These are phyloP conservation scores for Microsporum canis DNA, from an alignment of 2,329 filamentous ascomycete species.

Conservation along the genomic window DNA sequence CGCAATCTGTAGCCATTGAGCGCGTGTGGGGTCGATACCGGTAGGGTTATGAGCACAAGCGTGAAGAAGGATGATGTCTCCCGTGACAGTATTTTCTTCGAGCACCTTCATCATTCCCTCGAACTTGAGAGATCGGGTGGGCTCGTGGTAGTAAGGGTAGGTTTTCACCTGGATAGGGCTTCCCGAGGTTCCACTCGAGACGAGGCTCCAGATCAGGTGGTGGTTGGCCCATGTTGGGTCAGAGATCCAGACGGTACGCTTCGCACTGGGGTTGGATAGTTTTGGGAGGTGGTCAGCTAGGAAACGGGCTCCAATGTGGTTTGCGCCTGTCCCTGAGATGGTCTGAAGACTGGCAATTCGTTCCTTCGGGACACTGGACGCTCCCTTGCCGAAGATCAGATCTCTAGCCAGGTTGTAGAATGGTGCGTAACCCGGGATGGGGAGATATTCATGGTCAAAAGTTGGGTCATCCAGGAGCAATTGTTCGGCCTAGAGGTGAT, in stretches of 20 bases:
- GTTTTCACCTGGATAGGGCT: conserved; percentile 61
- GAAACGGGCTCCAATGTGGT: conserved; percentile 86
- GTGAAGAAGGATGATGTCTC: conserved; percentile 78
- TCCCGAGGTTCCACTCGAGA: conserved; percentile 53
- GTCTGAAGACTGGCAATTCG: conserved; percentile 66
- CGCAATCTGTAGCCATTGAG: conserved; percentile 87
- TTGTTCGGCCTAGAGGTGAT: conserved; percentile 59
- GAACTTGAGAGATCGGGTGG: conserved; percentile 34
- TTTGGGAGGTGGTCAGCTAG: conserved; percentile 71
- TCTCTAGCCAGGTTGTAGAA: conserved; percentile 83
- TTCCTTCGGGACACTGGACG: conserved; percentile 18
- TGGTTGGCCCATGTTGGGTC: conserved; percentile 97
- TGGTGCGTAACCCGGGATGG: conserved; percentile 71
- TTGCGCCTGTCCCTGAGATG: conserved; percentile 90
- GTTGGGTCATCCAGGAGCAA: conserved; percentile 72
- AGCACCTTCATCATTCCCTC: conserved; percentile 64
- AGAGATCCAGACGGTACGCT: conserved; percentile 73
- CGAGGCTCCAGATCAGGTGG: conserved; percentile 70
- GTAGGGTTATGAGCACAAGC: conserved; percentile 97
- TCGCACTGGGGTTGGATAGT: conserved; percentile 23
- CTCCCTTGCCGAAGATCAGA: conserved; percentile 54
- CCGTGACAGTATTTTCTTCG: conserved; percentile 69
- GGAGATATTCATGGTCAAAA: conserved; percentile 93
- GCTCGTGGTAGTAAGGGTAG: conserved; percentile 86
- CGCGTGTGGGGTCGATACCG: conserved; percentile 79